Percentiles rank a stretch among this genome's conserved stretches.
phyloP scores from a whole-genome alignment of 352 stramenopile species.

The Blastocystis sp. region DNA sequence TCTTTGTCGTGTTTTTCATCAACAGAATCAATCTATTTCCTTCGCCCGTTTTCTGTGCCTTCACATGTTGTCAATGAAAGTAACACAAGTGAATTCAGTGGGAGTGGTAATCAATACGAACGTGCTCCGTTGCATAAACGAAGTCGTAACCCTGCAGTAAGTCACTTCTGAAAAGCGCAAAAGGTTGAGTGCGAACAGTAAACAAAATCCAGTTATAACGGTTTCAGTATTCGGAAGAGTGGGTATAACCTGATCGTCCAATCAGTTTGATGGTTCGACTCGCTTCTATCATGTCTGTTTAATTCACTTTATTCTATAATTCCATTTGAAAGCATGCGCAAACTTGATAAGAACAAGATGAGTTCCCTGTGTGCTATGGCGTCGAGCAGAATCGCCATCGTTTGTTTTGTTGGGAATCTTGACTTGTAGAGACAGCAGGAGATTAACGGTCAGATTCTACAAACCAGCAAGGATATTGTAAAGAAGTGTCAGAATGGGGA shows the following conservation, averaged over 20 bases:
- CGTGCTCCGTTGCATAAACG: no score
- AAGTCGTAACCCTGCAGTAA: no score
- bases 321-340: neutral
- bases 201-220: neutral
- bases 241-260: neutral
- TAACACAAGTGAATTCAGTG: no score
- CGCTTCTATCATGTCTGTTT: neutral
- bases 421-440: slow-evolving; percentile 2
- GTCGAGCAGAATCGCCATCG: neutral
- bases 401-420: neutral
- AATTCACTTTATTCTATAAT: neutral
- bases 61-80: no score
- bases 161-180: no score
- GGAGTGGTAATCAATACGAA: no score
- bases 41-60: no score
- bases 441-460: neutral
- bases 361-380: neutral
- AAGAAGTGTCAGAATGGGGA: slow-evolving; percentile 46
- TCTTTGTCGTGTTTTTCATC: no score
- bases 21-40: no score
- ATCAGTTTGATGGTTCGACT: neutral
- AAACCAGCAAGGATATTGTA: slow-evolving; percentile 7
- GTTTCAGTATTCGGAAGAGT: neutral
- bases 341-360: neutral
- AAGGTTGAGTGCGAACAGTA: no score